These are phyloP conservation scores for Aegilops tauschii DNA, from an alignment of 176 grass and related monocot species.

Conservation along the genomic window DNA sequence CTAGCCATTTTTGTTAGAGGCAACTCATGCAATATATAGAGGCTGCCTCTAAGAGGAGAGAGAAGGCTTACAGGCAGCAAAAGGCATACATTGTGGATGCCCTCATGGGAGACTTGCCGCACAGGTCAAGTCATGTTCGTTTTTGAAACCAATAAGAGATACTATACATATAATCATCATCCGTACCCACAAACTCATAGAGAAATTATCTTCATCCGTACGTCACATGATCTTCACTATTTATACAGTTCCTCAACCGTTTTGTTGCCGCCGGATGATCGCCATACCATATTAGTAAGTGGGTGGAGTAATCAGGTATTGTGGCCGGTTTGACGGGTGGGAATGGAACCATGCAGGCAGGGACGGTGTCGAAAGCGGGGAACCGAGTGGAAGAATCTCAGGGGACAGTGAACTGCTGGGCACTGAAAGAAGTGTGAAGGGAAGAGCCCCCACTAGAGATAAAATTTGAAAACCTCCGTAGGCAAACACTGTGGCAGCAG, in stretches of 20 bases:
- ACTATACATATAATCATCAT: too few species aligned
- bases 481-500: conserved; percentile 19
- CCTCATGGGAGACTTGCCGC: too few species aligned
- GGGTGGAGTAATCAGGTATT: neutral
- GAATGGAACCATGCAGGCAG: neutral
- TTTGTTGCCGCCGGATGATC: neutral
- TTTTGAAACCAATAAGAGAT: too few species aligned
- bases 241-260: neutral
- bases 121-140: too few species aligned
- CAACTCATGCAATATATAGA: too few species aligned
- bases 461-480: conserved; percentile 26
- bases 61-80: too few species aligned
- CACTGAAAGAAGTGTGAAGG: conserved; percentile 2
- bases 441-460: conserved; percentile 11
- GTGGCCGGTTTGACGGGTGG: neutral
- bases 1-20: too few species aligned
- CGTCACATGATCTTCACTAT: neutral
- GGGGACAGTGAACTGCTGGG: conserved; percentile 34
- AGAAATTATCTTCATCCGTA: neutral
- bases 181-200: too few species aligned
- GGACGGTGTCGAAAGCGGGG: conserved; percentile 6
- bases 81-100: too few species aligned
- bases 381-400: conserved; percentile 38
- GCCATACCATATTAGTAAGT: neutral
- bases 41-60: too few species aligned